These are phyloP conservation scores for Tetragonia tetragonoides DNA, from an alignment of 148 eudicot species.

Conservation along the genomic window DNA sequence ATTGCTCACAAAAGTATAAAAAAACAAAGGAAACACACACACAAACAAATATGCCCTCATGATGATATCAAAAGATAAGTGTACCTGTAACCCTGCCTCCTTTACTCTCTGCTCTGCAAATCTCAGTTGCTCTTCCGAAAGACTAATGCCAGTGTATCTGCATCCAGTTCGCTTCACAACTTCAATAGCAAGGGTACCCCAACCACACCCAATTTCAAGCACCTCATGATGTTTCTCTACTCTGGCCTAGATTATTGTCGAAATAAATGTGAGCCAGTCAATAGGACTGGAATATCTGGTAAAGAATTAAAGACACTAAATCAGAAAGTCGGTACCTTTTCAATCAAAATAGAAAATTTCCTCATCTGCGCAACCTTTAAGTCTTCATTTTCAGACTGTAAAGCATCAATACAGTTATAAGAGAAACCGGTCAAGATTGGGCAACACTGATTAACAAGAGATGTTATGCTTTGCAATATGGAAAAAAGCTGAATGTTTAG, in stretches of 20 bases:
- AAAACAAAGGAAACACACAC: background rate
- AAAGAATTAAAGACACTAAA: background rate
- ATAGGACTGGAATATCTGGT: background rate
- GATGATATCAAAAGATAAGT: background rate
- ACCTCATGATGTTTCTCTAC: conserved; percentile 60
- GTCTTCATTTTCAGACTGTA: conserved; percentile 71
- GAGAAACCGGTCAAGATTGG: background rate
- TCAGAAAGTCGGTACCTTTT: conserved; percentile 40
- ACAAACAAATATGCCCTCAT: too few relatives aligned
- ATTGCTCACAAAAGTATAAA: too few relatives aligned
- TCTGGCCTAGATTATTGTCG: conserved; percentile 46
- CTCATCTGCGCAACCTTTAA: conserved; percentile 70
- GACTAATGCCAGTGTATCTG: conserved; percentile 82
- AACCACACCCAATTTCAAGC: conserved; percentile 90
- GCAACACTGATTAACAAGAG: background rate
- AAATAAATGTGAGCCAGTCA: background rate
- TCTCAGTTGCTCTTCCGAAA: conserved; percentile 71
- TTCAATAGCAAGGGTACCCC: conserved; percentile 94
- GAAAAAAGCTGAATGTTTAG: background rate
- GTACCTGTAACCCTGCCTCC: conserved; percentile 84
- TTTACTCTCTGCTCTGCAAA: conserved; percentile 69
- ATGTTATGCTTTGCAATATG: background rate
- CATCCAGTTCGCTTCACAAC: conserved; percentile 81
- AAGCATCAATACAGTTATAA: background rate
- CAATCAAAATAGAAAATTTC: conserved; percentile 58